Evolutionary conservation across 495 filamentous ascomycete genomes (phyloP).

Genomic region (Aspergillus affinis): DNA sequence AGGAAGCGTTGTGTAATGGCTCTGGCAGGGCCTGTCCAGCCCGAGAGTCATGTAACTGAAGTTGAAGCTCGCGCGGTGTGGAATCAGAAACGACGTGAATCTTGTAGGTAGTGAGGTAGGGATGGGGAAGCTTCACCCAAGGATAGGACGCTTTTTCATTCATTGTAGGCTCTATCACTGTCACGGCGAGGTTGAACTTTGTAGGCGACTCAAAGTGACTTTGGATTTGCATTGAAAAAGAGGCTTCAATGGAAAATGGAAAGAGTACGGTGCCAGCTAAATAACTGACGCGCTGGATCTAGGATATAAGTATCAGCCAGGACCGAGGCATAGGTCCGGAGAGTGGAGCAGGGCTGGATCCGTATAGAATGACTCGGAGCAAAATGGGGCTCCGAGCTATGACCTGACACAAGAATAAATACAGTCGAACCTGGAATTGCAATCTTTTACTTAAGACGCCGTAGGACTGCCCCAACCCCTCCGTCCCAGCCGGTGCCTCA

Average conservation of each 20-base stretch:
- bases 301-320: constrained; percentile 8
- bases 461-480: neutral
- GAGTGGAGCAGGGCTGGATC: neutral
- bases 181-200: neutral
- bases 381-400: neutral
- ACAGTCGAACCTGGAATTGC: neutral
- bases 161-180: neutral
- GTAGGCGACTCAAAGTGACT: neutral
- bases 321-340: neutral
- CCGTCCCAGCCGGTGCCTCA: neutral
- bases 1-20: constrained; percentile 31
- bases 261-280: neutral
- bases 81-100: constrained; percentile 28
- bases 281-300: neutral
- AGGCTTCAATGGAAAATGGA: neutral
- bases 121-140: constrained; percentile 27
- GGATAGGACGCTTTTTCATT: constrained; percentile 9
- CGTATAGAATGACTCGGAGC: neutral
- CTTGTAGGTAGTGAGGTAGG: constrained; percentile 31
- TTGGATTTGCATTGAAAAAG: neutral
- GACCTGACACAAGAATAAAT: neutral
- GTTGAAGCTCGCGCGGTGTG: constrained; percentile 22
- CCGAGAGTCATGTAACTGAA: constrained; percentile 27
- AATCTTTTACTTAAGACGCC: constrained; percentile 2
- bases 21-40: constrained; percentile 28